Base-by-base conservation (phyloP, 1,284 basidiomycete genomes). In the Amylostereum chailletii region DNA sequence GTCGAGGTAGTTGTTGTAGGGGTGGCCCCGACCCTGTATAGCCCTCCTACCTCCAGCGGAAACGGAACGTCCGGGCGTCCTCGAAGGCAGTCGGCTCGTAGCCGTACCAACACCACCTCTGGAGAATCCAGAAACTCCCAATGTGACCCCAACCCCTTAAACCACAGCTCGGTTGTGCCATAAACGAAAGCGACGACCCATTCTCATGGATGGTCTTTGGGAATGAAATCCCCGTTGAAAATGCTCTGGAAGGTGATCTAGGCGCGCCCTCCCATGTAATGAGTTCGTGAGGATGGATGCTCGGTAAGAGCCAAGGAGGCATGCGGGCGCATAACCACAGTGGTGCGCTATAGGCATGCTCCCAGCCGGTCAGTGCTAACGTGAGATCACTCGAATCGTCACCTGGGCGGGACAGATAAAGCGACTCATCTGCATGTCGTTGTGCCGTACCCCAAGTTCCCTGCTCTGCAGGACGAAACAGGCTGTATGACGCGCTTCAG, bases 251-350 rank as follows among this genome's bases (percentile, higher is more conserved):
- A 55, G 38, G 60, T 51, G 34, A 44, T 26, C 19, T 48, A 34
- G 49, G 48, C 53, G 57, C 58, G 30, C 48, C 49, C 8, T 51
- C 50, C 56, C 54, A 53, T 31, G 52, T 46, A 34, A 61, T 42
- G 30, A 47, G 51, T 40, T 56, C 60, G 47, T 52, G 48, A 10
- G 53, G 51, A 31, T 53, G 53, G 3, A 49, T 26, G 42, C 52
- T 47, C 27, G 52, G 59, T 9, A 39, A n/a, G 27, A 62, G 48
- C 58, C 59, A 62, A 10, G 50, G 46, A 10, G 60, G 60, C 56
- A 62, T 56, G 42, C 61, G 58, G 32, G 60, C 59, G 45, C 58
- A 59, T 10, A 58, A 55, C 60, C 60, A 62, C n/a, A 61, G 53
- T 33, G 61, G 61, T 5, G 58, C 60, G 9, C 55, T 50, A 39